Conservation (phyloP, 2,329 filamentous ascomycete species). For the Phialophora macrospora region DNA sequence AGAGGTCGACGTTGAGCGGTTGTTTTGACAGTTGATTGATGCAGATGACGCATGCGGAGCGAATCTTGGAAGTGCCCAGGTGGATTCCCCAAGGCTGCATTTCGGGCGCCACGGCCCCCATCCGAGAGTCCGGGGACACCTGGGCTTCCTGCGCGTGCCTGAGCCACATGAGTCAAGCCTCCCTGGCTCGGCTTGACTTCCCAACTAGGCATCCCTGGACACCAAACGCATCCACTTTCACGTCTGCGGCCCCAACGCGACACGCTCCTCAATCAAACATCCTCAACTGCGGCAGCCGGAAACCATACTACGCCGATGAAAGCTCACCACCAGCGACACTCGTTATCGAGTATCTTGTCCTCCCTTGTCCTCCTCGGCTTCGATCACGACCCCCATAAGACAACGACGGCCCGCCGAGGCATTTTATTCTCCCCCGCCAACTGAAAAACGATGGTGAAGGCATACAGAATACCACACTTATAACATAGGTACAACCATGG, state of each 20-base stretch:
- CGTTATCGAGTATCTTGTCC: neutral
- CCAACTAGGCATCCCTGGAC: neutral
- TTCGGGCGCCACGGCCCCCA: neutral
- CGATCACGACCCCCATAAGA: neutral
- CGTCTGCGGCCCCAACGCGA: conserved; percentile 24
- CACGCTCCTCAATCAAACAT: conserved; percentile 18
- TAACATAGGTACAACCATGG: conserved; percentile 56
- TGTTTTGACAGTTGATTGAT: conserved; percentile 16
- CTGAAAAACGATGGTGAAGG: conserved; percentile 24
- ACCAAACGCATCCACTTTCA: conserved; percentile 9
- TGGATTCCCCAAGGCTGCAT: neutral
- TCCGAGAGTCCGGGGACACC: neutral
- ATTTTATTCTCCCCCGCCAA: conserved; percentile 1
- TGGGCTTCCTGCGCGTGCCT: neutral
- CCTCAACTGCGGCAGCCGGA: neutral
- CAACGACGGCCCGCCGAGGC: neutral
- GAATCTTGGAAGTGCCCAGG: neutral
- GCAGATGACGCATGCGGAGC: conserved; percentile 29
- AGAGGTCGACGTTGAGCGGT: neutral
- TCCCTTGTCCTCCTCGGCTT: neutral
- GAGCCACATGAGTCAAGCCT: conserved; percentile 17
- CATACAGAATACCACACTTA: conserved; percentile 11
- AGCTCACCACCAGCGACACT: neutral
- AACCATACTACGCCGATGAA: neutral
- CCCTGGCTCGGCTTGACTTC: conserved; percentile 10